These are phyloP conservation scores for Blastocystis sp. DNA, from an alignment of 352 stramenopile genomes.

Conservation along the genomic window DNA sequence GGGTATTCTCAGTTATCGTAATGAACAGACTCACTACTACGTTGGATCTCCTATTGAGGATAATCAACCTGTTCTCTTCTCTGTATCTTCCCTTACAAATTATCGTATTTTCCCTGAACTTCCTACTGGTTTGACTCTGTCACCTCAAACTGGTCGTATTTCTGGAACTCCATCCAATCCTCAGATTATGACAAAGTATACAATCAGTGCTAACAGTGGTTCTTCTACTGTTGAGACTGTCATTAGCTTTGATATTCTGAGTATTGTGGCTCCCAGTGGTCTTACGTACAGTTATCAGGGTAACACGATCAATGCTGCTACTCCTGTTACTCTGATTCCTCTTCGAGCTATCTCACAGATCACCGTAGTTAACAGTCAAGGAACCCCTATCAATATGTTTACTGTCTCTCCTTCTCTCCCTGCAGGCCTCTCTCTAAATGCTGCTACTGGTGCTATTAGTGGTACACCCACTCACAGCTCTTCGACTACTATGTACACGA, in stretches of 20 bases:
- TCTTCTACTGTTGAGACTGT: background rate
- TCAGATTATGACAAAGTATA: constrained; percentile 49
- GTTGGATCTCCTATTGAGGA: background rate
- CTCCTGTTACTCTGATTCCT: background rate
- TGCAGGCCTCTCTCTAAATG: constrained; percentile 1
- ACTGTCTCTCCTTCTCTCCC: background rate
- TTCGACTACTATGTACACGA: background rate
- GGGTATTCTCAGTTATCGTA: constrained; percentile 38
- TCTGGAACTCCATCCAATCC: background rate
- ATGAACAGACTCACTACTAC: constrained; percentile 35
- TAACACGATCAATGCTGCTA: background rate
- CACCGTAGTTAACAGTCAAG: background rate
- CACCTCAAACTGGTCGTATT: constrained; percentile 38
- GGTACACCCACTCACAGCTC: background rate
- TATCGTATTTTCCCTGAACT: constrained; percentile 36
- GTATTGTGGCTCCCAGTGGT: background rate
- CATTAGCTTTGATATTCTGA: constrained; percentile 19
- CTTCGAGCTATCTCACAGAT: background rate
- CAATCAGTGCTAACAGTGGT: background rate
- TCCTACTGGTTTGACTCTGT: constrained; percentile 12
- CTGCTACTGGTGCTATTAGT: background rate
- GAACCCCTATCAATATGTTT: background rate
- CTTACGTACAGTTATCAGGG: constrained; percentile 30
- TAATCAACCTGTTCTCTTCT: constrained; percentile 34
- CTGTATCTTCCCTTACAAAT: background rate